Conservation (phyloP, 148 eudicot species). For the Camellia granthamiana region DNA sequence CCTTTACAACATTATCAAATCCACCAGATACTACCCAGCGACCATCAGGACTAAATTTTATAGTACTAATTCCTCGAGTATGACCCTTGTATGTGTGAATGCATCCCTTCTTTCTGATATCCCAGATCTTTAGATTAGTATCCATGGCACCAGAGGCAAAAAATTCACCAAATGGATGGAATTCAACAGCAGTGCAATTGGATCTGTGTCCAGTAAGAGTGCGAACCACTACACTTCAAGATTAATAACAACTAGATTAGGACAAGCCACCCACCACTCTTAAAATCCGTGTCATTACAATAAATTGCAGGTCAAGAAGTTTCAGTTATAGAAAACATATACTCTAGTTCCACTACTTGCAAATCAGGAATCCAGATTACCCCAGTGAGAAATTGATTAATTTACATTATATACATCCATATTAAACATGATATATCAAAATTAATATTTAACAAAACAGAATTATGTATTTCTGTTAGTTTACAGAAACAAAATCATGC, state of each 20-base stretch:
- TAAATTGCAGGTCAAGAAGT: not conserved
- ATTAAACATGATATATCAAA: not conserved
- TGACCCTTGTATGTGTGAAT: slow-evolving; percentile 96
- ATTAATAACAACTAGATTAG: slow-evolving; percentile 30
- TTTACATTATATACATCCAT: not conserved
- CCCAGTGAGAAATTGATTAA: not conserved
- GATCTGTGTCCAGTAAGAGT: slow-evolving; percentile 89
- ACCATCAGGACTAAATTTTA: slow-evolving; percentile 91
- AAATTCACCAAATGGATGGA: slow-evolving; percentile 98
- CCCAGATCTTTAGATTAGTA: slow-evolving; percentile 93
- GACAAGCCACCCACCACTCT: slow-evolving; percentile 9
- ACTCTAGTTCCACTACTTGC: not conserved
- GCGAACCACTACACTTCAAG: slow-evolving; percentile 85
- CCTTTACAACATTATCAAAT: slow-evolving; percentile 90
- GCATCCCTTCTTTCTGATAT: slow-evolving; percentile 89
- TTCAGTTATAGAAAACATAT: not conserved
- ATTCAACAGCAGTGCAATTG: slow-evolving; percentile 80
- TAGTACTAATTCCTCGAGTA: slow-evolving; percentile 69
- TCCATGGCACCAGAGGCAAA: slow-evolving; percentile 97
- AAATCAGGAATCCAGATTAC: not conserved
- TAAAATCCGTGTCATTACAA: not conserved
- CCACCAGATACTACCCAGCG: slow-evolving; percentile 99
- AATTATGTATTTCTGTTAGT: not conserved
- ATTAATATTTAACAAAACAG: not conserved
- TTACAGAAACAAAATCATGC: not conserved